Base-by-base conservation (phyloP, 2,329 filamentous ascomycete species). In the Curvularia sp. region DNA sequence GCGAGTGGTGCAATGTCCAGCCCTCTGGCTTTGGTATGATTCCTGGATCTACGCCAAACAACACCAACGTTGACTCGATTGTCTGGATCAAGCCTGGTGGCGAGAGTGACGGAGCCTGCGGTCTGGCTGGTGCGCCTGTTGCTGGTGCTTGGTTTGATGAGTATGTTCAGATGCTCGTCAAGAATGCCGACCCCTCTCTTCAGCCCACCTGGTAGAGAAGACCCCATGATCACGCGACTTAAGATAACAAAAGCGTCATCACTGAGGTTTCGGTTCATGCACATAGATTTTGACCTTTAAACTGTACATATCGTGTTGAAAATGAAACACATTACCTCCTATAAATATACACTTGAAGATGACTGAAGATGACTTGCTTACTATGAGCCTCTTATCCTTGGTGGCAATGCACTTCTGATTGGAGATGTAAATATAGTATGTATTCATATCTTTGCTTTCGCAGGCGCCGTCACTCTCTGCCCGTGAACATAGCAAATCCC, bases 401-500 rank as follows among this genome's bases (percentile, higher is more conserved):
- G 5, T 38, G 30, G 31, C 13, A 2, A 24, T 26, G 3, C 9
- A 24, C 7, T n/a, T 26, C 4, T 3, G 10, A 48, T 24, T 24
- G 22, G 4, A 24, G 22, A 24, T 24, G 22, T 24, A 24, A 24
- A 24, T 24, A 22, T 5, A 38, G 22, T 8, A 24, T 18, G 5
- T 20, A 20, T 22, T 50, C 31, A 83, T 28, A 83, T 83, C 72
- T 81, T 83, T 15, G 81, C 81, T 66, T 82, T 83, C 4, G 79
- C 80, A 9, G 76, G 77, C 49, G 74, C 72, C 26, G 77, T 78
- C 7, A 78, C 77, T 53, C 72, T 69, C 58, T 76, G 77, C 33
- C 82, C 78, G 76, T 85, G 81, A 13, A 85, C 81, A 74, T 85
- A 85, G 62, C 82, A 83, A 55, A 86, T 85, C 24, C 77, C 69